Evolutionary conservation across 2,329 filamentous ascomycete species (phyloP), one percentile per base, ranked within the genome.

Genomic region (Tolypocladium pustulatum): DNA sequence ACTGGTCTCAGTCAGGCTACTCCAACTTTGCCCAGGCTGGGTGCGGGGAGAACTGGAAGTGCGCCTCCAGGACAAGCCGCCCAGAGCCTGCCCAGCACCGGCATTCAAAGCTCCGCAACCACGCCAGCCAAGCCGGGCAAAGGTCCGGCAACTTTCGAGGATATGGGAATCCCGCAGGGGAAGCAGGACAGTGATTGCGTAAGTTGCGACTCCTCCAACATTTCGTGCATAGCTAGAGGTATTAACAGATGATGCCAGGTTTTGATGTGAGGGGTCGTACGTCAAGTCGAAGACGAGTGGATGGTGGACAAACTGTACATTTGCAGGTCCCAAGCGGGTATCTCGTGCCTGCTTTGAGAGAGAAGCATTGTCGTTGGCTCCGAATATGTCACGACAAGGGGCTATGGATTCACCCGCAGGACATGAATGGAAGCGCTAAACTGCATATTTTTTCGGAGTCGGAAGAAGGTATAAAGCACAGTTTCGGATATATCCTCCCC

Each of bases 81-180:
- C 30, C 60, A 60, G n/a, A 51, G 59, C 9, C 32, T 34, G 41
- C 60, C 67, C 61, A 60, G 65, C 63, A 55, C 66, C 51, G 62
- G 66, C 61, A 56, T 68, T 61, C 73, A 66, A 46, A 70, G 62
- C 58, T 65, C 66, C 60, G 65, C 69, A 49, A 65, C 72, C 25
- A 64, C 66, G 27, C 65, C 68, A n/a, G 65, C 72, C 51, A 71
- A 73, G n/a, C 71, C 73, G 3, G 74, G 76, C 55, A 90, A 91
- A 69, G 94, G 93, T 13, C 93, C 94, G 1, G 90, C 94, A 66
- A 97, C 94, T 0, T 99, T 99, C 72, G 93, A 97, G 70, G 92
- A 95, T 70, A 99, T 99, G 94, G 94, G 94, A 43, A 93, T 99
- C 66, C 90, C 91, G 8, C 82, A 86, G 67, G 86, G 81, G 54